phyloP scores from a whole-genome alignment of 805 yeast species.

The Candida verbasci region DNA sequence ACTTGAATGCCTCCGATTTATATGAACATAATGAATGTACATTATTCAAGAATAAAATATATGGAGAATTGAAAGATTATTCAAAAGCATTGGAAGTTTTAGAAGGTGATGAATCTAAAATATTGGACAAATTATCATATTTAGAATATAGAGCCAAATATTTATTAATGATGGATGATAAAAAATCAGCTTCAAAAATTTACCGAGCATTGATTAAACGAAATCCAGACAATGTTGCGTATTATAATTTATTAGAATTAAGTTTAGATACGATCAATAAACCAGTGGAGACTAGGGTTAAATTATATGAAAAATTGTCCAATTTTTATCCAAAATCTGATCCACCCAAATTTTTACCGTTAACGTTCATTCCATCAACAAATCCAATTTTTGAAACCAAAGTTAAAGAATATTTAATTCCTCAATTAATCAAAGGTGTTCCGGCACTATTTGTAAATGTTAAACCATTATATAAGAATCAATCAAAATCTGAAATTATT shows the following conservation, averaged over 20 bases:
- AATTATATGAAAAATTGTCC: conserved; percentile 61
- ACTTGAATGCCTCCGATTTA: conserved; percentile 59
- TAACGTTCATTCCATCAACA: conserved; percentile 57
- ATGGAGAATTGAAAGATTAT: conserved; percentile 60
- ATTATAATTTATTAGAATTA: conserved; percentile 64
- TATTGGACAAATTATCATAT: conserved; percentile 54
- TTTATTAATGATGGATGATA: conserved; percentile 51
- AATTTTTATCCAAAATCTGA: conserved; percentile 79
- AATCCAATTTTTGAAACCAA: conserved; percentile 45
- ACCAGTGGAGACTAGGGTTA: conserved; percentile 47
- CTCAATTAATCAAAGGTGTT: conserved; percentile 71
- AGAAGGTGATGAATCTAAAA: conserved; percentile 44
- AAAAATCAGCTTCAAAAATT: conserved; percentile 60
- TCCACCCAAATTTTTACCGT: conserved; percentile 73
- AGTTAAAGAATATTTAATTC: conserved; percentile 50
- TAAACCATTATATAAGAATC: conserved; percentile 66
- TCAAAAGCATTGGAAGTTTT: conserved; percentile 60
- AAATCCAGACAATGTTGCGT: conserved; percentile 74
- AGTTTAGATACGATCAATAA: conserved; percentile 48
- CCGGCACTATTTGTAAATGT: conserved; percentile 87
- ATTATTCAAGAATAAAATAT: conserved; percentile 65
- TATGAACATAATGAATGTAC: conserved; percentile 80
- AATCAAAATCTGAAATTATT: conserved; percentile 37
- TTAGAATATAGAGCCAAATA: conserved; percentile 66
- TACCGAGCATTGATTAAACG: conserved; percentile 72